A percentile compares a stretch with the other conserved stretches of the same genome.
These are phyloP conservation scores for Claviceps humidiphila DNA, from an alignment of 2,329 filamentous ascomycete species.

Conservation along the genomic window DNA sequence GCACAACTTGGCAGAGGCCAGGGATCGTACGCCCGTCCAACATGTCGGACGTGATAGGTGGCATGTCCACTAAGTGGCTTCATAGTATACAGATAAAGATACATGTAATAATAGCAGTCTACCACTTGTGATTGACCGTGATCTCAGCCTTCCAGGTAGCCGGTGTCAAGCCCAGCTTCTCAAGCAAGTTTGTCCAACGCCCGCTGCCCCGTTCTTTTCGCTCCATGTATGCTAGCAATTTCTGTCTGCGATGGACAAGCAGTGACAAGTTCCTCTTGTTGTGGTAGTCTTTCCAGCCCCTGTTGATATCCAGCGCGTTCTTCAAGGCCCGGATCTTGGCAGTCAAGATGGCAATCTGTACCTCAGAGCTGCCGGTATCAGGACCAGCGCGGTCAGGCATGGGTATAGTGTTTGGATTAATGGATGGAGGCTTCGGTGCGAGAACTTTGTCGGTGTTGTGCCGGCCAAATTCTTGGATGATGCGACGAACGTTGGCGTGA, in stretches of 20 bases:
- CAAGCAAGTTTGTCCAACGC: constrained; percentile 75
- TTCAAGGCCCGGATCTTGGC: constrained; percentile 80
- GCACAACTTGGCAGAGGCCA: constrained; percentile 15
- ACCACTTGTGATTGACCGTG: constrained; percentile 24
- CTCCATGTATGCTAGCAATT: constrained; percentile 74
- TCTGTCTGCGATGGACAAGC: constrained; percentile 80
- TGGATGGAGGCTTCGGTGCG: constrained; percentile 43
- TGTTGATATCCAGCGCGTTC: constrained; percentile 51
- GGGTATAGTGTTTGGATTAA: constrained; percentile 25
- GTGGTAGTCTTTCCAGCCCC: constrained; percentile 74
- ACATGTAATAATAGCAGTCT: constrained; percentile 28
- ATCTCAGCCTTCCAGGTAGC: constrained; percentile 90
- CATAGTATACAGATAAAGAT: constrained; percentile 31
- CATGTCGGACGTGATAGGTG: background rate
- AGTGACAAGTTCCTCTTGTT: constrained; percentile 85
- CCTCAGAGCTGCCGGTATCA: constrained; percentile 90
- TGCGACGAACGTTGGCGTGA: constrained; percentile 71
- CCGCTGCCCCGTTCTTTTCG: constrained; percentile 82
- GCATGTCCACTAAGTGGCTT: constrained; percentile 12
- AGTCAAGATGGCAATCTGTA: constrained; percentile 93
- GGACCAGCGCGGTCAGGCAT: constrained; percentile 56
- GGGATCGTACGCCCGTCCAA: constrained; percentile 7
- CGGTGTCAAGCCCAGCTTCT: constrained; percentile 72
- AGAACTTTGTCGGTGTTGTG: constrained; percentile 72
- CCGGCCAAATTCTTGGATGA: constrained; percentile 77